Base-by-base conservation (phyloP, 495 filamentous ascomycete genomes). In the Choiromyces venosus region DNA sequence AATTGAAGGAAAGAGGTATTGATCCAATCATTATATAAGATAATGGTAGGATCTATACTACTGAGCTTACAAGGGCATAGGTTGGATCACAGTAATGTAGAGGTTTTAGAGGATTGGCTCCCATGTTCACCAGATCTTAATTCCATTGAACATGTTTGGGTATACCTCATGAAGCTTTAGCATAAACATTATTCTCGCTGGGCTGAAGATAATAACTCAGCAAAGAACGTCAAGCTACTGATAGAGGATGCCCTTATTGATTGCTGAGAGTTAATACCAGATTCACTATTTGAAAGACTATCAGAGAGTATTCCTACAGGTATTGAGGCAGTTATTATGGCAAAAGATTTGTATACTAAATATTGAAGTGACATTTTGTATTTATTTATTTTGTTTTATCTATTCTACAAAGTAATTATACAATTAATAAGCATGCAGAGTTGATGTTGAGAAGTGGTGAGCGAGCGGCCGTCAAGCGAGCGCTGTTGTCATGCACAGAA, bases 101-200 rank as follows among this genome's bases (percentile, higher is more conserved):
- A 65, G 21, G 61, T 65, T 29, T 29, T 65, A n/a, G 21, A 21
- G 61, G 61, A 65, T n/a, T 65, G 61, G 61, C 61, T 21, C 7
- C n/a, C 61, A n/a, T 65, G 36, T 65, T 65, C 61, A 65, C 21
- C 61, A 65, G 61, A 65, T 21, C 21, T 65, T 35, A 65, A 65
- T 35, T 35, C 61, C 21, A 65, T 65, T n/a, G 21, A 65, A 65
- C 61, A 65, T 65, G 61, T 65, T 21, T 65, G 61, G 21, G 61
- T 65, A n/a, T 21, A 65, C 61, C 21, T 65, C 61, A 65, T 29
- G 61, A 65, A 65, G 61, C 61, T 65, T 65, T 65, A 65, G n/a
- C 61, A 65, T 21, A n/a, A 65, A 35, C 36, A 65, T n/a, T 65
- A 65, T 35, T 35, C 61, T 65, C 61, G 36, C 36, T 65, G 25